Conservation (phyloP, 345 rosid genomes). For the Corymbia maculata region DNA sequence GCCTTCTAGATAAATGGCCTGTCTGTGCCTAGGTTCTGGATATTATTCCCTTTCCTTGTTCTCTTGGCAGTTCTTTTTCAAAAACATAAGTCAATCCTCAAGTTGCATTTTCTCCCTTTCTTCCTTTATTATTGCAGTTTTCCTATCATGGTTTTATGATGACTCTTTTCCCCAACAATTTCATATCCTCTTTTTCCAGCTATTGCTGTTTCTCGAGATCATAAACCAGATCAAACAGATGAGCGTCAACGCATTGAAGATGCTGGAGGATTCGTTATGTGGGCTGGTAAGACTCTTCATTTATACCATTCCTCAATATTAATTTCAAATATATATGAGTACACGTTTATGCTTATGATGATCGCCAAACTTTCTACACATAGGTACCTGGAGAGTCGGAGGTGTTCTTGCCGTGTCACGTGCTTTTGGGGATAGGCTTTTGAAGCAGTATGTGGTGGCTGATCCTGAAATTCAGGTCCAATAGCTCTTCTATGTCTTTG, state of each 20-base stretch:
- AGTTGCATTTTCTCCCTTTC: not conserved
- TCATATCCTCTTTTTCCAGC: constrained; percentile 29
- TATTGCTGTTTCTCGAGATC: constrained; percentile 96
- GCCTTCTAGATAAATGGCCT: not conserved
- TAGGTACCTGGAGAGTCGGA: constrained; percentile 99
- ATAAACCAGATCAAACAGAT: constrained; percentile 96
- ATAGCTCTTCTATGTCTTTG: not conserved
- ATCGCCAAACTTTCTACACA: not conserved
- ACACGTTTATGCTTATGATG: not conserved
- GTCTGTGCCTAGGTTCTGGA: not conserved
- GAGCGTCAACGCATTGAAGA: constrained; percentile 97
- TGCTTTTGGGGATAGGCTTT: constrained; percentile 94
- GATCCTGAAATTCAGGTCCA: constrained; percentile 89
- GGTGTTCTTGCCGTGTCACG: constrained; percentile 99
- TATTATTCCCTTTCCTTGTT: not conserved
- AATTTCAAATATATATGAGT: not conserved
- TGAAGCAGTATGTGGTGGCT: constrained; percentile 99
- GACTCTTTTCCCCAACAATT: not conserved
- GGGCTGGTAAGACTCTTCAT: constrained; percentile 64
- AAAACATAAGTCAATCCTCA: not conserved
- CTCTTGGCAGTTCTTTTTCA: not conserved
- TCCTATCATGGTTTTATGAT: not conserved
- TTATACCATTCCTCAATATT: not conserved
- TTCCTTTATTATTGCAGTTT: not conserved
- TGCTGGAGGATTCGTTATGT: constrained; percentile 99